Conservation (phyloP, 2,329 filamentous ascomycete species). For the Pseudogymnoascus verrucosus region DNA sequence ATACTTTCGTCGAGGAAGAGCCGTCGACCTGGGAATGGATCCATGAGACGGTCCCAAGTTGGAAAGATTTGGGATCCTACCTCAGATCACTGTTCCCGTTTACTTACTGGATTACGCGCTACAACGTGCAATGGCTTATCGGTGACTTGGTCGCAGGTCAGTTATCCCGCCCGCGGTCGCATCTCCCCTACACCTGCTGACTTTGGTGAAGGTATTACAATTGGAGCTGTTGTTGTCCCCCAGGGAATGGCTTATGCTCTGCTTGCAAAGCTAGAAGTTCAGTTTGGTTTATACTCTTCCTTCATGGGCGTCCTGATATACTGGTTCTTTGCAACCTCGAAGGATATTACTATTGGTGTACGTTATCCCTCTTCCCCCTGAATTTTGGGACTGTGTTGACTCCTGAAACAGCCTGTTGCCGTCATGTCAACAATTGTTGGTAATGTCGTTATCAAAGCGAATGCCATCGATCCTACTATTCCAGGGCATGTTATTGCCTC, state of each 20-base stretch:
- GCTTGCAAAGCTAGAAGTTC: conserved; percentile 67
- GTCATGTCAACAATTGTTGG: conserved; percentile 91
- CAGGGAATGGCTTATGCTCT: conserved; percentile 94
- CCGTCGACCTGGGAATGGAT: conserved; percentile 72
- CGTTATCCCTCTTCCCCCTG: conserved; percentile 29
- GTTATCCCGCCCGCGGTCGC: background rate
- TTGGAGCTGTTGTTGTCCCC: conserved; percentile 75
- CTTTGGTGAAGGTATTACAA: conserved; percentile 49
- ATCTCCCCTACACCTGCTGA: background rate
- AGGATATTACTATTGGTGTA: conserved; percentile 94
- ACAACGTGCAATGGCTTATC: conserved; percentile 81
- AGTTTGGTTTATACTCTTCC: conserved; percentile 88
- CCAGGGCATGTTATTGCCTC: conserved; percentile 64
- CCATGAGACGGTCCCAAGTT: conserved; percentile 51
- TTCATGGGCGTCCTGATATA: conserved; percentile 94
- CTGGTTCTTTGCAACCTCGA: conserved; percentile 97
- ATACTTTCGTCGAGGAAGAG: conserved; percentile 75
- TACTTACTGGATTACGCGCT: conserved; percentile 75
- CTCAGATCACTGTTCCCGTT: conserved; percentile 75
- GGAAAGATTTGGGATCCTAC: conserved; percentile 50
- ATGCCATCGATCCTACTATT: conserved; percentile 47
- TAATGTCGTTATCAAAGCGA: conserved; percentile 63
- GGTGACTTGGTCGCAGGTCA: conserved; percentile 84
- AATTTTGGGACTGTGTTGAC: conserved; percentile 10
- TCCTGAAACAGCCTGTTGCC: conserved; percentile 63